A percentile compares a stretch with the other conserved stretches of the same genome.
Conservation (phyloP, 495 filamentous ascomycete genomes). For the Articulospora tetracladia region DNA sequence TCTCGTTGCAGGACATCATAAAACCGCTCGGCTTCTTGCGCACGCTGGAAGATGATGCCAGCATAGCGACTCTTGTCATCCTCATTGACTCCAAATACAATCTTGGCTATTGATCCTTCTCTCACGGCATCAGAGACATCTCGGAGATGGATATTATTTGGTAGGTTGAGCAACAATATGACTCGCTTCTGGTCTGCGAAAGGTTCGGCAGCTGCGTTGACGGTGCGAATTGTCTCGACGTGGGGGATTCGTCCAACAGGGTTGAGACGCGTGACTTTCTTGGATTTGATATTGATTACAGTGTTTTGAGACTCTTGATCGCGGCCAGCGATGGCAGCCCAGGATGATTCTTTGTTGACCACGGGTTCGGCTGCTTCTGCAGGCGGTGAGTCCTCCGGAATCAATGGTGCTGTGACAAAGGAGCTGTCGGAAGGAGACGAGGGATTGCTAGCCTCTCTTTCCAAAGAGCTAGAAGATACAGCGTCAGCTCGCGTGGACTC, state of each 20-base stretch:
- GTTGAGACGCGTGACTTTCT: neutral
- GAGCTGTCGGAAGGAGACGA: neutral
- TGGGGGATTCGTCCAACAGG: conserved; percentile 5
- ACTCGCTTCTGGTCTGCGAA: conserved; percentile 18
- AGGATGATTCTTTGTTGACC: conserved; percentile 5
- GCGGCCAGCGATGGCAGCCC: conserved; percentile 18
- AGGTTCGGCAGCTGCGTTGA: neutral
- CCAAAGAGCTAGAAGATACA: too few relatives aligned
- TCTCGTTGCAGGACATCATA: conserved; percentile 11
- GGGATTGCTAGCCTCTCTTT: neutral
- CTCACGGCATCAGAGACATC: conserved; percentile 20
- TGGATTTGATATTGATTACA: conserved; percentile 7
- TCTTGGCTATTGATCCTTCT: conserved; percentile 19
- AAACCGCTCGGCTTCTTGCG: conserved; percentile 17
- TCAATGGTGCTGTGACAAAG: too few relatives aligned
- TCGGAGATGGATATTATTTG: conserved; percentile 12
- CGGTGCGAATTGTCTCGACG: neutral
- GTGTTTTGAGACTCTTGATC: conserved; percentile 2
- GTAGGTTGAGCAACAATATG: conserved; percentile 19
- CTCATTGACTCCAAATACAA: conserved; percentile 17
- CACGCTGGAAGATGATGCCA: conserved; percentile 22
- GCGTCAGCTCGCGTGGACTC: too few relatives aligned
- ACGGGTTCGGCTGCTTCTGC: neutral
- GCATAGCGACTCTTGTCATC: neutral
- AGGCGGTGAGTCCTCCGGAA: neutral